Conservation (phyloP, 2,329 filamentous ascomycete genomes). For the Fusarium foetens region DNA sequence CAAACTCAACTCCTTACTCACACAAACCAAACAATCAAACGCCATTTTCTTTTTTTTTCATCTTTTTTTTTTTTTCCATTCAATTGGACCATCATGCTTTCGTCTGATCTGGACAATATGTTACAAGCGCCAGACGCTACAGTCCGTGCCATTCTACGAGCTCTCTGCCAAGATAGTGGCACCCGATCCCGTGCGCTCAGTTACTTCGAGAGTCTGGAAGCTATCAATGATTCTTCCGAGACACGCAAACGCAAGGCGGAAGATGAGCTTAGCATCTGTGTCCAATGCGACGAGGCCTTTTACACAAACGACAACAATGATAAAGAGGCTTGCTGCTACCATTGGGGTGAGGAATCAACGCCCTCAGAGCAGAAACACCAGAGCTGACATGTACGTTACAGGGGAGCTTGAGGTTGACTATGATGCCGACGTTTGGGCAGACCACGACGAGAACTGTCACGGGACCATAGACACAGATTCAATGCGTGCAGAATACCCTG, state of each 20-base stretch:
- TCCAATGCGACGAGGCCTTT: constrained; percentile 18
- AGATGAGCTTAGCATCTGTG: constrained; percentile 10
- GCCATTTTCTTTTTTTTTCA: too few relatives aligned
- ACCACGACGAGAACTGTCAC: constrained; percentile 11
- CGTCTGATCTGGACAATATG: not conserved
- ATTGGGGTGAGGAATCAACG: constrained; percentile 14
- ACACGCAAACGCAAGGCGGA: constrained; percentile 25
- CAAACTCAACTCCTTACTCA: not conserved
- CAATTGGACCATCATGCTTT: not conserved
- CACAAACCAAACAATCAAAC: not conserved
- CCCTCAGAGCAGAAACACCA: not conserved
- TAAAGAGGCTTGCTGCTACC: constrained; percentile 17
- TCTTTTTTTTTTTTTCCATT: too few relatives aligned
- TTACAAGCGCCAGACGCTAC: constrained; percentile 5
- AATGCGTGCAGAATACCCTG: constrained; percentile 6
- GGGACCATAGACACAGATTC: constrained; percentile 32
- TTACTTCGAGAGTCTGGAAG: not conserved
- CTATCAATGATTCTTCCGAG: not conserved
- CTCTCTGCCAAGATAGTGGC: constrained; percentile 10
- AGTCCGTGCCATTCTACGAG: constrained; percentile 24
- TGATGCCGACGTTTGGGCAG: constrained; percentile 16
- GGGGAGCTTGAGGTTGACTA: constrained; percentile 31
- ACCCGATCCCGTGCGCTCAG: not conserved
- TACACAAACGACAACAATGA: not conserved
- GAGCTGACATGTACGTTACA: not conserved